Base-by-base conservation (phyloP, 2,329 filamentous ascomycete species). In the Pseudogymnoascus sp. region DNA sequence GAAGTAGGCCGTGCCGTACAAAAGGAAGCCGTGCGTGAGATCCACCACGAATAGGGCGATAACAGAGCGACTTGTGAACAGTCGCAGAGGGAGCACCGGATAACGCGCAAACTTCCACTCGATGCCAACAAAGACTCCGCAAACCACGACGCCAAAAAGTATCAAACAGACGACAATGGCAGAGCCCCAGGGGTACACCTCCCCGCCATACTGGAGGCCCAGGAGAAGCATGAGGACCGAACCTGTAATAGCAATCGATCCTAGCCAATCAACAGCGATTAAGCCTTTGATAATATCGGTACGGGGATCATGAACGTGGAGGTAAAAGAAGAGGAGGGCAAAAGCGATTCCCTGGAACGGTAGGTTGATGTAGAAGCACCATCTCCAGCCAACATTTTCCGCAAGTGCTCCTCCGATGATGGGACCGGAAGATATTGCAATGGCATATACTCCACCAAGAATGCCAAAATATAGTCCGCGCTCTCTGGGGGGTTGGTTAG, bases 111-210 rank as follows among this genome's bases (percentile, higher is more conserved):
- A 67, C 61, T 77, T 79, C 75, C 77, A 79, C 65, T 84, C 81
- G 37, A 79, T 73, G 8, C 81, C 64, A 0, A 81, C 43, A 64
- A 84, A 84, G 0, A 71, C 69, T 18, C 61, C 59, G 43, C 59
- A 20, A 54, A 64, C 50, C 37, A 14, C 25, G 6, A 81, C 69
- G 30, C 90, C 90, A 66, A 92, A 90, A 59, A 92, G 75, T 64
- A 94, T 79, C 34, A 94, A 79, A 69, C 88, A 91, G 67, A 94
- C 79, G 30, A 91, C 88, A 0, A 82, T 86, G 1, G 87, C 79
- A 0, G 89, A 92, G 59, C 75, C 73, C 90, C 90, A 95, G 18
- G 58, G 58, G 50, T 47, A 22, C 35, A 60, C 35, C 38, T 47
- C 34, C 1, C 58, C 58, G 35, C 58, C 58, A 59, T 87, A 84